Evolutionary conservation across 2,329 filamentous ascomycete genomes (phyloP).

Genomic region (Gnomoniopsis smithogilvyi): DNA sequence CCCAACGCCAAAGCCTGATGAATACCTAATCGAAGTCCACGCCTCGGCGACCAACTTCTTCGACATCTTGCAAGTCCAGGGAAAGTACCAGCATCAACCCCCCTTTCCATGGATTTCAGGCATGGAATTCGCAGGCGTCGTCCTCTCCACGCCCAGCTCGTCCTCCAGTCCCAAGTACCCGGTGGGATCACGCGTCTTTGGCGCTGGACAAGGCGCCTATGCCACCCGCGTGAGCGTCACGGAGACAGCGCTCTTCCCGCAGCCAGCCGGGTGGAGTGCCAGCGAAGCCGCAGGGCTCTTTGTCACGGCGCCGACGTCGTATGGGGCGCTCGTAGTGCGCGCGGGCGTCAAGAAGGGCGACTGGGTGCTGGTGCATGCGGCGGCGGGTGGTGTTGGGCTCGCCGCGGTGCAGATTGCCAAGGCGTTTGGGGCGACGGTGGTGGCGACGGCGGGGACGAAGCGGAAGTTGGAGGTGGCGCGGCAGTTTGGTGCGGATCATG

Average conservation of each 20-base stretch:
- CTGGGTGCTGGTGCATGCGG: conserved; percentile 86
- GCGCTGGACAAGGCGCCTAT: conserved; percentile 81
- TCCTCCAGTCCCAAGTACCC: conserved; percentile 58
- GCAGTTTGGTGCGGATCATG: conserved; percentile 80
- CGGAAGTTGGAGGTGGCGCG: conserved; percentile 78
- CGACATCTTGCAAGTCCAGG: conserved; percentile 90
- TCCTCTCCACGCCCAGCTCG: conserved; percentile 63
- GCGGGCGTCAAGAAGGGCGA: conserved; percentile 78
- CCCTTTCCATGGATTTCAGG: conserved; percentile 86
- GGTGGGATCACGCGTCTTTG: conserved; percentile 80
- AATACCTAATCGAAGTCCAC: conserved; percentile 86
- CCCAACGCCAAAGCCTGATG: conserved; percentile 64
- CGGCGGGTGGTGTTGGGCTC: conserved; percentile 86
- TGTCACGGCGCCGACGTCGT: conserved; percentile 88
- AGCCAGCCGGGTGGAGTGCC: conserved; percentile 80
- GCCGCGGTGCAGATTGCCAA: conserved; percentile 93
- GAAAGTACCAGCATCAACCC: conserved; percentile 92
- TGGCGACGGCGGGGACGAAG: conserved; percentile 81
- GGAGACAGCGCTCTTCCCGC: conserved; percentile 66
- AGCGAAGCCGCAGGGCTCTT: conserved; percentile 84
- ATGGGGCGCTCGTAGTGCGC: conserved; percentile 75
- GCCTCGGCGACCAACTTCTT: conserved; percentile 94
- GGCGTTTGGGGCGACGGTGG: conserved; percentile 85
- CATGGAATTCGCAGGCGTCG: conserved; percentile 78
- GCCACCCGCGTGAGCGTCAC: conserved; percentile 68